Percentiles rank a stretch among this genome's conserved stretches.
phyloP scores from a whole-genome alignment of 2,329 filamentous ascomycete genomes.

The Penicillium aurantiogriseum region DNA sequence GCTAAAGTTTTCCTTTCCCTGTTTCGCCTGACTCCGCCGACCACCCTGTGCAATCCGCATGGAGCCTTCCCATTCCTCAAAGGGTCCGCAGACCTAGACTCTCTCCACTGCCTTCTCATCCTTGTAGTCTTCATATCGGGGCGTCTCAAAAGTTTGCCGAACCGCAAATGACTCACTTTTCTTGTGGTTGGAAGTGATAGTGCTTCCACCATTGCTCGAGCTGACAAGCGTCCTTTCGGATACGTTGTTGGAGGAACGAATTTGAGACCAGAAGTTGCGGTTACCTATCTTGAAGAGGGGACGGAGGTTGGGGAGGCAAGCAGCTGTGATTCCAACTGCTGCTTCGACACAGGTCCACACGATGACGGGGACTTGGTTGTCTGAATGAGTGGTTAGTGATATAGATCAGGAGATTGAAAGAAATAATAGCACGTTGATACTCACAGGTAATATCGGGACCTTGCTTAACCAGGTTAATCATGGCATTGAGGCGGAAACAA shows the following conservation, averaged over 20 bases:
- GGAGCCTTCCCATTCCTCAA: background rate
- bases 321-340: slow-evolving; percentile 30
- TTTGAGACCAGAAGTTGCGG: slow-evolving; percentile 21
- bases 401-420: background rate
- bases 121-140: slow-evolving; percentile 5
- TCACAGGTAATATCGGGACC: slow-evolving; percentile 33
- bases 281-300: slow-evolving; percentile 25
- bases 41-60: background rate
- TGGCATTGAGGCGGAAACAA: slow-evolving; percentile 27
- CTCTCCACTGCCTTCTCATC: background rate
- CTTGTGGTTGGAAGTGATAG: background rate
- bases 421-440: background rate
- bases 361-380: slow-evolving; percentile 29
- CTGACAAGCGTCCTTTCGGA: slow-evolving; percentile 14
- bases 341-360: slow-evolving; percentile 36
- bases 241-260: slow-evolving; percentile 14
- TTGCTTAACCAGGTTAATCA: slow-evolving; percentile 24
- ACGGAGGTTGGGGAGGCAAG: slow-evolving; percentile 31
- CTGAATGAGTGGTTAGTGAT: slow-evolving; percentile 10
- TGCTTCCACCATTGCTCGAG: background rate
- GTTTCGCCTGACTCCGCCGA: background rate
- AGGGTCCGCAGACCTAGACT: background rate
- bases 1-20: background rate
- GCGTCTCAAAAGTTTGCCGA: slow-evolving; percentile 6
- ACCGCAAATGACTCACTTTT: background rate